Evolutionary conservation across 2,329 filamentous ascomycete genomes (phyloP), one percentile per base, ranked within the genome.

Genomic region (Beauveria caledonica): DNA sequence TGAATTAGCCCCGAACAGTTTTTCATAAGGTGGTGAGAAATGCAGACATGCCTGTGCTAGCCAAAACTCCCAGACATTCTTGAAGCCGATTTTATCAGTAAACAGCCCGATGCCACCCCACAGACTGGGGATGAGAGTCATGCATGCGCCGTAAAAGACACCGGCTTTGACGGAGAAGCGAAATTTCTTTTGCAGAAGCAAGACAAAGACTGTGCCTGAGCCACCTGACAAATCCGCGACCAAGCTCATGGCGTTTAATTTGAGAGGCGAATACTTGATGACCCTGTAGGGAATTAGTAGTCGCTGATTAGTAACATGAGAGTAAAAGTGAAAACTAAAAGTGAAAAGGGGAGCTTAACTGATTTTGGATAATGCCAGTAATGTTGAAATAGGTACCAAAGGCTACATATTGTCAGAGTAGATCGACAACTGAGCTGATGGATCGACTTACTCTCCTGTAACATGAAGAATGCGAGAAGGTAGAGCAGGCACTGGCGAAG

Each of bases 21-120:
- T 36, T 15, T 36, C 5, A 36, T 15, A 13, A 13, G 33, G 33
- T 13, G 33, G 15, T 5, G 11, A 13, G 5, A n/a, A 61, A 15
- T 5, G 19, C 1, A 19, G 33, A n/a, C 17, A 39, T 17, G 6
- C 29, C 54, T 57, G 33, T 3, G 61, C 63, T 10, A 63, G 42
- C 65, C 65, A 67, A 46, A 67, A 63, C 40, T 64, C 62, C 62
- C 62, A 62, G 3, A 58, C 49, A 42, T 66, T 48, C 19, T 66
- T 62, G 52, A 66, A 67, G 5, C 65, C 65, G 44, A 66, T 57
- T 2, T 36, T 56, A 33, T 62, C 29, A 1, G 63, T 65, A 48
- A 66, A 66, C 23, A 60, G 60, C 8, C 65, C 65, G 25, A 67
- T 64, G 36, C 60, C 65, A 5, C 65, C 65, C 63, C 63, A 67